Conservation (phyloP, 805 yeast genomes). For the Candida nonsorbophila region DNA sequence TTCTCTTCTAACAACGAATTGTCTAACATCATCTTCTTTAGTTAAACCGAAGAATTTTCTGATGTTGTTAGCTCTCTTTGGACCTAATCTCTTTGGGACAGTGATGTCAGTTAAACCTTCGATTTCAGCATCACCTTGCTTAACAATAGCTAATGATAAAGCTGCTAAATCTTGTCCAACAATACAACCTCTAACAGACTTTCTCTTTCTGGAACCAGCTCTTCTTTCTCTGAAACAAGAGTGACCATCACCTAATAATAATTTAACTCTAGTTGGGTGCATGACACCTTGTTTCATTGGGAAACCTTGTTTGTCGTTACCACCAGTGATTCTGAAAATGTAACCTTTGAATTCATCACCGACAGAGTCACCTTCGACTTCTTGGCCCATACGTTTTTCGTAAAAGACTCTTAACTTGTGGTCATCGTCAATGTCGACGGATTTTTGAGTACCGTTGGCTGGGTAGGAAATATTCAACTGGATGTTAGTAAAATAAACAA, state of each 20-base stretch:
- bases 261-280: constrained; percentile 99
- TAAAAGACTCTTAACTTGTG: constrained; percentile 97
- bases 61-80: constrained; percentile 99
- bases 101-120: constrained; percentile 93
- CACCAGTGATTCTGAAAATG: constrained; percentile 98
- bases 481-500: too few species aligned
- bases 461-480: constrained; percentile 99
- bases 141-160: constrained; percentile 85
- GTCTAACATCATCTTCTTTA: constrained; percentile 87
- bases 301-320: constrained; percentile 99
- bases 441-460: constrained; percentile 99
- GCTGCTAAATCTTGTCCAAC: constrained; percentile 97
- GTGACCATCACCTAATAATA: constrained; percentile 87
- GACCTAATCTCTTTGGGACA: constrained; percentile 99
- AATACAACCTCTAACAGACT: constrained; percentile 99
- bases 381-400: constrained; percentile 99
- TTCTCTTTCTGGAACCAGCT: constrained; percentile 99
- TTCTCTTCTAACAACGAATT: constrained; percentile 96
- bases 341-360: constrained; percentile 99
- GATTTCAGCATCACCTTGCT: constrained; percentile 95
- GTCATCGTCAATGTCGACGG: constrained; percentile 97
- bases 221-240: constrained; percentile 99
- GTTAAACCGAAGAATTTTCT: constrained; percentile 99
- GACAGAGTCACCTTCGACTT: constrained; percentile 96
- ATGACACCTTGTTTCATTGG: constrained; percentile 99